These are phyloP conservation scores for Canariomyces notabilis DNA, from an alignment of 2,329 filamentous ascomycete species.

Conservation along the genomic window DNA sequence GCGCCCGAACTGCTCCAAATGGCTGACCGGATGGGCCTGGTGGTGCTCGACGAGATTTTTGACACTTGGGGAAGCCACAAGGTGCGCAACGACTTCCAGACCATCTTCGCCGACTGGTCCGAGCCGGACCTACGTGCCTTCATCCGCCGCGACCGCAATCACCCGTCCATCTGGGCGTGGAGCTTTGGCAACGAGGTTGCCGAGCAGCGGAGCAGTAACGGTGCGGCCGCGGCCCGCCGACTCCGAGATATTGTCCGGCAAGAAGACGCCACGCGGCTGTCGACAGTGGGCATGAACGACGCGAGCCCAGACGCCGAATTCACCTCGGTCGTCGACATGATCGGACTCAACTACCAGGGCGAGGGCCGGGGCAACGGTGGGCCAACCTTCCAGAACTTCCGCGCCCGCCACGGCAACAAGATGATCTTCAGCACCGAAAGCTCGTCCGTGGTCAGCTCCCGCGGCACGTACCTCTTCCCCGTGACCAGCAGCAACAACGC, in stretches of 20 bases:
- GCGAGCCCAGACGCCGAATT: slow-evolving; percentile 38
- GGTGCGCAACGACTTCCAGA: slow-evolving; percentile 44
- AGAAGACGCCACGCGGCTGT: slow-evolving; percentile 44
- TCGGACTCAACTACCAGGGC: slow-evolving; percentile 53
- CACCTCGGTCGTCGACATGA: slow-evolving; percentile 39
- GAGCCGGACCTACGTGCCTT: slow-evolving; percentile 48
- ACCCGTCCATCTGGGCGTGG: slow-evolving; percentile 49
- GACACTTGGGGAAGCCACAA: slow-evolving; percentile 47
- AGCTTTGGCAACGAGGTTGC: slow-evolving; percentile 50
- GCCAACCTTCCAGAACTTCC: slow-evolving; percentile 39
- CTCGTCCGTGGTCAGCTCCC: slow-evolving; percentile 42
- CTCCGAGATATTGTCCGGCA: slow-evolving; percentile 39
- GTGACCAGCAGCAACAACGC: slow-evolving; percentile 33
- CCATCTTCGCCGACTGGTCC: slow-evolving; percentile 49
- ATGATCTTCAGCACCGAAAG: slow-evolving; percentile 41
- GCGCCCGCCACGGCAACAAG: slow-evolving; percentile 41
- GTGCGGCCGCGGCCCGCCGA: slow-evolving; percentile 29
- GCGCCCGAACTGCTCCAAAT: slow-evolving; percentile 46
- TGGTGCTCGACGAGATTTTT: slow-evolving; percentile 51
- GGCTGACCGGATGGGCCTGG: slow-evolving; percentile 44
- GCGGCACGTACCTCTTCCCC: slow-evolving; percentile 50
- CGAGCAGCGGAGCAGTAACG: slow-evolving; percentile 38
- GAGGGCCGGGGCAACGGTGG: slow-evolving; percentile 36
- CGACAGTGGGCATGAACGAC: slow-evolving; percentile 43
- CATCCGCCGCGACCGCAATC: slow-evolving; percentile 50